Conservation (phyloP, 2,329 filamentous ascomycete genomes). For the Calonectria hongkongensis region DNA sequence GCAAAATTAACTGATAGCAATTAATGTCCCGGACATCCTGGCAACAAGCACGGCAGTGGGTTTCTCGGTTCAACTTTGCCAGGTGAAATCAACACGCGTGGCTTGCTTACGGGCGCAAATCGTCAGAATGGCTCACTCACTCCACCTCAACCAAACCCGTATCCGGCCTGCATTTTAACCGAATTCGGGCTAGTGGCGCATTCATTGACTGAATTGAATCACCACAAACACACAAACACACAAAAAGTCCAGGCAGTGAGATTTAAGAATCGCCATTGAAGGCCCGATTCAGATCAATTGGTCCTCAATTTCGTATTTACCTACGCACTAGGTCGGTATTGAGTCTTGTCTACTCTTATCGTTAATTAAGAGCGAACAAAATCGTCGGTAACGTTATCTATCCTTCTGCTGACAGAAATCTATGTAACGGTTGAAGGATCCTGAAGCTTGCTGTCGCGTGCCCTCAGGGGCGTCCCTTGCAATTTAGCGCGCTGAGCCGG, state of each 20-base stretch:
- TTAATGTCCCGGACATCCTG: neutral
- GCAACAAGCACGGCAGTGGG: neutral
- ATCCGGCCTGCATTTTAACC: neutral
- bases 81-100: too few relatives aligned
- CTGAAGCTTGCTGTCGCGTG: too few relatives aligned
- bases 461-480: too few relatives aligned
- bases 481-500: too few relatives aligned
- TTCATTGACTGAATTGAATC: neutral
- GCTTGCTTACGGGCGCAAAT: neutral
- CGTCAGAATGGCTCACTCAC: neutral
- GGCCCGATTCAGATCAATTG: neutral
- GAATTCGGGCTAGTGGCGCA: neutral
- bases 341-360: too few relatives aligned
- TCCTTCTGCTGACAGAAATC: too few relatives aligned
- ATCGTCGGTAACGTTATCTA: too few relatives aligned
- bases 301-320: too few relatives aligned
- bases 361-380: too few relatives aligned
- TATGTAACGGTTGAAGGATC: too few relatives aligned
- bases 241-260: too few relatives aligned
- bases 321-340: too few relatives aligned
- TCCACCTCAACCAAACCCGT: neutral
- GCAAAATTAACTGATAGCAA: neutral
- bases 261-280: neutral
- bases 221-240: neutral
- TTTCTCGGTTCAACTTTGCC: neutral